Evolutionary conservation across 2,329 filamentous ascomycete species (phyloP).

Genomic region (Diaporthe humulicola): DNA sequence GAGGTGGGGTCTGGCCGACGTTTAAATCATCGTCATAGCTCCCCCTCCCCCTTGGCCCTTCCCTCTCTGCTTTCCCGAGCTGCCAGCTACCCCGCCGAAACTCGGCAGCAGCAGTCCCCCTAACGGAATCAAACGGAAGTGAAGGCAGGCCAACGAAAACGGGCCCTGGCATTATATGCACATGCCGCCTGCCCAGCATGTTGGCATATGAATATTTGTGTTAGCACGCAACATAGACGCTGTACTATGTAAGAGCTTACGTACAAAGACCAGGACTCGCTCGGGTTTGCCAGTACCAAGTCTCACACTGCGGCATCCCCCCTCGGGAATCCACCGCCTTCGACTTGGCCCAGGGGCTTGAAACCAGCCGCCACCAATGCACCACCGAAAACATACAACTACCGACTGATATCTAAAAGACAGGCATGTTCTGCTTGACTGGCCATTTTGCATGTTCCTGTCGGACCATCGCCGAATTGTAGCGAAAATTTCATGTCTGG

Average conservation of each 20-base stretch:
- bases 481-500: conserved; percentile 22
- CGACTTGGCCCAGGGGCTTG: not conserved
- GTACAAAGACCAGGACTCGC: not conserved
- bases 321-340: conserved; percentile 17
- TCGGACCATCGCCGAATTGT: conserved; percentile 27
- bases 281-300: not conserved
- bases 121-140: conserved; percentile 27
- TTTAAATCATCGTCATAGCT: conserved; percentile 39
- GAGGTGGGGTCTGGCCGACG: conserved; percentile 33
- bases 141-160: conserved; percentile 1
- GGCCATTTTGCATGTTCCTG: not conserved
- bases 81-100: conserved; percentile 33
- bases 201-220: not conserved
- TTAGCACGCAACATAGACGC: not conserved
- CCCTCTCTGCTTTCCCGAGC: conserved; percentile 31
- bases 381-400: not conserved
- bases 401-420: not conserved
- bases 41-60: not conserved
- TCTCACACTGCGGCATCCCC: not conserved
- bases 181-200: not conserved
- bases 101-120: conserved; percentile 12
- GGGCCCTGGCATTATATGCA: not conserved
- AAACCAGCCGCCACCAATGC: not conserved
- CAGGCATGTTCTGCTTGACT: not conserved
- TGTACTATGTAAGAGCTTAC: not conserved